These are phyloP conservation scores for Violaceomyces palustris DNA, from an alignment of 1,284 basidiomycete species.

Conservation along the genomic window DNA sequence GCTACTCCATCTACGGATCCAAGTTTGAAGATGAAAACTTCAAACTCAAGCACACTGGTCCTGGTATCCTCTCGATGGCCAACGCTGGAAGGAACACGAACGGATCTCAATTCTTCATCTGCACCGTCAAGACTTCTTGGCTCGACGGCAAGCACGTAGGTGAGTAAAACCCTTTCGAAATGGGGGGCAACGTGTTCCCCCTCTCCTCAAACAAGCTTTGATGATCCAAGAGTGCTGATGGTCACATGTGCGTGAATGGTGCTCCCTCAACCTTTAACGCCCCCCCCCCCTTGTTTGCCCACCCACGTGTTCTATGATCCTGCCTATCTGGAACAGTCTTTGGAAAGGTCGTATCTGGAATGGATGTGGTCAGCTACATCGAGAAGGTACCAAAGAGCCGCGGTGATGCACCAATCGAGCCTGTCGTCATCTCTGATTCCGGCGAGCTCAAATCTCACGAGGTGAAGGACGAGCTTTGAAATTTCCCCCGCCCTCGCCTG, in stretches of 20 bases:
- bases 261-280: too few species aligned
- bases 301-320: background rate
- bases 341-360: slow-evolving; percentile 42
- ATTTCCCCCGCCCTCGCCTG: background rate
- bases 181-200: too few species aligned
- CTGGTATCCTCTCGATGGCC: slow-evolving; percentile 41
- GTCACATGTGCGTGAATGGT: too few species aligned
- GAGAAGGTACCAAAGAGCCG: slow-evolving; percentile 41
- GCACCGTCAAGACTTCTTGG: slow-evolving; percentile 47
- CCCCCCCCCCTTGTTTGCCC: slow-evolving; percentile 59
- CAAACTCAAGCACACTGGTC: slow-evolving; percentile 41
- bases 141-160: slow-evolving; percentile 43
- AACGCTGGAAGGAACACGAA: slow-evolving; percentile 55
- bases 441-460: slow-evolving; percentile 30
- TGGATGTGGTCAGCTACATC: slow-evolving; percentile 46
- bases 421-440: slow-evolving; percentile 38
- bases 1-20: slow-evolving; percentile 46
- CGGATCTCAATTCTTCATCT: slow-evolving; percentile 52
- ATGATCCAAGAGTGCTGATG: too few species aligned
- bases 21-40: slow-evolving; percentile 47
- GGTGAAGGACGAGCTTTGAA: slow-evolving; percentile 45
- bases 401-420: slow-evolving; percentile 37
- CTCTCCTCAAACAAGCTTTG: too few species aligned
- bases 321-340: slow-evolving; percentile 28
- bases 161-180: too few species aligned